These are phyloP conservation scores for Pholiota molesta DNA, from an alignment of 768 basidiomycete species.

Conservation along the genomic window DNA sequence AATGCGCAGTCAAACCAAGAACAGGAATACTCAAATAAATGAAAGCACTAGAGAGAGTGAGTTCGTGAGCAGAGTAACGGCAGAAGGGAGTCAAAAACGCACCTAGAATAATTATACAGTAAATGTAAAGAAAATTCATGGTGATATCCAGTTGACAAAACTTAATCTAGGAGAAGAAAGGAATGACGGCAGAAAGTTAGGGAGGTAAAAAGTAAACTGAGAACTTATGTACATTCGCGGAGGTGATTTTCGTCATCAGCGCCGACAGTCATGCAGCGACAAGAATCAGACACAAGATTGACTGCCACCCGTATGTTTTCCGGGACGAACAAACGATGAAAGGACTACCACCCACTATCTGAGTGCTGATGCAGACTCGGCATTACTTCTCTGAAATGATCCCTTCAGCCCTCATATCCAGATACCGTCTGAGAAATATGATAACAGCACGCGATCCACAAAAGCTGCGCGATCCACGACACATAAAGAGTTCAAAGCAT, in stretches of 20 bases:
- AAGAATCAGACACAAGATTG: not conserved
- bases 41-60: not conserved
- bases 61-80: not conserved
- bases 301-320: not conserved
- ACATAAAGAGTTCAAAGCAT: no score
- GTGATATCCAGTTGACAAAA: not conserved
- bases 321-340: not conserved
- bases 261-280: not conserved
- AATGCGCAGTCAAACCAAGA: conserved; percentile 15
- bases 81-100: not conserved
- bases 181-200: not conserved
- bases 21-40: conserved; percentile 1
- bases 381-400: no score
- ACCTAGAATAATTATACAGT: conserved; percentile 1
- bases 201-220: not conserved
- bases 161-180: not conserved
- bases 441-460: no score
- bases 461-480: no score
- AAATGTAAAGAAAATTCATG: conserved; percentile 3
- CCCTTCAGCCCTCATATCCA: no score
- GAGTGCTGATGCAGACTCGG: no score
- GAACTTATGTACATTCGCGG: not conserved
- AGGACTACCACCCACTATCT: no score
- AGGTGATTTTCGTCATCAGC: not conserved
- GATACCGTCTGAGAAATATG: no score